Conservation (phyloP, 1,284 basidiomycete species). For the Apiotrichum veenhuisii region DNA sequence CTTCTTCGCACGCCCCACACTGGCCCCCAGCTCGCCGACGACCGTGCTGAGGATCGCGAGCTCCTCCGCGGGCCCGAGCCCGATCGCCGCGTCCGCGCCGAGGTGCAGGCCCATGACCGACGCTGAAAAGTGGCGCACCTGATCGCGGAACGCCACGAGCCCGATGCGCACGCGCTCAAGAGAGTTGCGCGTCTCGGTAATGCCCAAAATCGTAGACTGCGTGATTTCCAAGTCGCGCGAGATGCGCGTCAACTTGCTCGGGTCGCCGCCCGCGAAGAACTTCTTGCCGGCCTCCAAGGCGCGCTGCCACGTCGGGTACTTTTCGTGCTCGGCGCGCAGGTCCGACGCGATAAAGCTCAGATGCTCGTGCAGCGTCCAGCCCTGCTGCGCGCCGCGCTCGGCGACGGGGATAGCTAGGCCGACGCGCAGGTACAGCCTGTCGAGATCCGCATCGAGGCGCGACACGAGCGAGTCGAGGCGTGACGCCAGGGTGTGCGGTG, state of each 20-base stretch:
- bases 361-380: slow-evolving; percentile 12
- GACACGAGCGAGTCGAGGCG: slow-evolving; percentile 36
- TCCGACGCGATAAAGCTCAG: slow-evolving; percentile 7
- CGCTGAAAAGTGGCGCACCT: slow-evolving; percentile 38
- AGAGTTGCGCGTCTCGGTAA: slow-evolving; percentile 22
- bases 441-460: slow-evolving; percentile 31
- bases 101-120: slow-evolving; percentile 45
- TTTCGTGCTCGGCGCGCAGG: slow-evolving; percentile 23
- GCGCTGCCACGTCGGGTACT: slow-evolving; percentile 35
- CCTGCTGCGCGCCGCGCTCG: slow-evolving; percentile 6
- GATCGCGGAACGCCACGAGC: slow-evolving; percentile 35
- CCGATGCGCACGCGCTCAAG: slow-evolving; percentile 29
- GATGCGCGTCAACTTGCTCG: slow-evolving; percentile 29
- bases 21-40: slow-evolving; percentile 13
- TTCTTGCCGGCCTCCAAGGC: slow-evolving; percentile 29
- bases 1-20: slow-evolving; percentile 17
- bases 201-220: slow-evolving; percentile 26
- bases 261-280: slow-evolving; percentile 39
- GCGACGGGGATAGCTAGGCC: slow-evolving; percentile 9
- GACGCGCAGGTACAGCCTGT: slow-evolving; percentile 23
- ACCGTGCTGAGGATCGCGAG: slow-evolving; percentile 23
- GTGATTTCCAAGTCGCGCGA: slow-evolving; percentile 34
- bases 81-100: slow-evolving; percentile 22
- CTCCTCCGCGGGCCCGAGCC: slow-evolving; percentile 36
- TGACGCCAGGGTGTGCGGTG: slow-evolving; percentile 12